Evolutionary conservation across 129 eudicot species (phyloP).

Genomic region (Saussurea involucrata): DNA sequence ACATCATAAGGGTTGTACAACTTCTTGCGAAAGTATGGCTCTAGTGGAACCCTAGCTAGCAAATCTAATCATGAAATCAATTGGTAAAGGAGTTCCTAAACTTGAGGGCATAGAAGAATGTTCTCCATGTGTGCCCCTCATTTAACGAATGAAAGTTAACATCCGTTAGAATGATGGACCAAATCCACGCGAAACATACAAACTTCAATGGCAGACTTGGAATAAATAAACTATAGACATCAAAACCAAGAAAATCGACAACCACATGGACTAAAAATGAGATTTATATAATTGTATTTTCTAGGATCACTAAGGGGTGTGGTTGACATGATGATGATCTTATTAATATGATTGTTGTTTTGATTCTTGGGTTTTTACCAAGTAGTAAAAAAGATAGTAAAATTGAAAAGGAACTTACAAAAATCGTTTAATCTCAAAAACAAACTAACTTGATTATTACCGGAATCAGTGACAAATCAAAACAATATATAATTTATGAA

Average conservation of each 20-base stretch:
- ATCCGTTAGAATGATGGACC: too few species aligned
- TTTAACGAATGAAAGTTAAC: too few species aligned
- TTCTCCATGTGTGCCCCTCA: too few species aligned
- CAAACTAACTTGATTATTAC: neutral
- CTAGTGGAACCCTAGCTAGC: conserved; percentile 75
- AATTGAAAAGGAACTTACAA: neutral
- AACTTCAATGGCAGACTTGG: neutral
- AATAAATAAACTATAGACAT: too few species aligned
- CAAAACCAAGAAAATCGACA: neutral
- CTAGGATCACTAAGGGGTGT: too few species aligned
- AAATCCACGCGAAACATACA: too few species aligned
- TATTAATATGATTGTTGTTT: neutral
- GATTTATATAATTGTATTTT: too few species aligned
- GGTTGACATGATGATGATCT: neutral
- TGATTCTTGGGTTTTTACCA: neutral
- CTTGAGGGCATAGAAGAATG: conserved; percentile 13
- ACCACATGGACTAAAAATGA: neutral
- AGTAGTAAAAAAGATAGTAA: neutral
- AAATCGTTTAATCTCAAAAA: too few species aligned
- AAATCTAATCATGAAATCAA: conserved; percentile 42
- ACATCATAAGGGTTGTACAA: conserved; percentile 62
- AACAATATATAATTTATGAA: too few species aligned
- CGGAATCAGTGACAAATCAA: too few species aligned
- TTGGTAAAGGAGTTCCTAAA: conserved; percentile 43
- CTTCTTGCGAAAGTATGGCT: conserved; percentile 65